Percentiles rank a stretch among this genome's conserved stretches.
Evolutionary conservation across 441 rosid genomes (phyloP).

Genomic region (Adansonia madagascariensis): DNA sequence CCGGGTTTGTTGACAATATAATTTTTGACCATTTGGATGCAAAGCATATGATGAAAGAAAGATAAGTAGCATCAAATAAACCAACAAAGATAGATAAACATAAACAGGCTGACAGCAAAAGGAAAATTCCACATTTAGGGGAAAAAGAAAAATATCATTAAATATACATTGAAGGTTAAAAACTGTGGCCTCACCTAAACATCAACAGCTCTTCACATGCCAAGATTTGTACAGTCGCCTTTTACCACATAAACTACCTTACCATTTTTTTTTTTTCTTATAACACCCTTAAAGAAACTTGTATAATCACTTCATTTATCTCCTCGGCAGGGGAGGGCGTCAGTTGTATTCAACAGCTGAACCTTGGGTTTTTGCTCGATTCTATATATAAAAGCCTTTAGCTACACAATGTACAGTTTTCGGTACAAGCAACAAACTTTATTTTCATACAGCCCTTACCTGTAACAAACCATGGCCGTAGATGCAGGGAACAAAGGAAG

Average conservation of each 20-base stretch:
- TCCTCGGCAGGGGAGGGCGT: constrained; percentile 33
- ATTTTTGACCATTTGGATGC: background rate
- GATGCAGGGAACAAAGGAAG: constrained; percentile 34
- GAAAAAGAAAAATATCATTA: constrained; percentile 25
- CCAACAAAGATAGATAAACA: background rate
- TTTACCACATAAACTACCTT: constrained; percentile 41
- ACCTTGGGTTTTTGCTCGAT: constrained; percentile 41
- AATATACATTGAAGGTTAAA: constrained; percentile 29
- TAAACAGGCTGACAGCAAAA: background rate
- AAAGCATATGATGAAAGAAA: background rate
- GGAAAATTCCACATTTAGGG: constrained; percentile 28
- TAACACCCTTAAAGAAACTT: constrained; percentile 43
- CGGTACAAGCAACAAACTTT: constrained; percentile 50
- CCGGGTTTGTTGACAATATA: too few relatives aligned
- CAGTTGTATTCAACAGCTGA: constrained; percentile 45
- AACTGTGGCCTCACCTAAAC: constrained; percentile 44
- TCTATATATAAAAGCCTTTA: constrained; percentile 37
- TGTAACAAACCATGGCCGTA: constrained; percentile 44
- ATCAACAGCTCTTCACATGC: constrained; percentile 53
- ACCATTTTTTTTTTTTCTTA: constrained; percentile 32
- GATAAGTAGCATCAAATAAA: background rate
- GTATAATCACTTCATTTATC: constrained; percentile 35
- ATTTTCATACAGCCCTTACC: constrained; percentile 57
- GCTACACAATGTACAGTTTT: constrained; percentile 84
- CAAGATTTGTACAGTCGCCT: constrained; percentile 54